Conservation (phyloP, 495 filamentous ascomycete species). For the Xylaria cubensis region DNA sequence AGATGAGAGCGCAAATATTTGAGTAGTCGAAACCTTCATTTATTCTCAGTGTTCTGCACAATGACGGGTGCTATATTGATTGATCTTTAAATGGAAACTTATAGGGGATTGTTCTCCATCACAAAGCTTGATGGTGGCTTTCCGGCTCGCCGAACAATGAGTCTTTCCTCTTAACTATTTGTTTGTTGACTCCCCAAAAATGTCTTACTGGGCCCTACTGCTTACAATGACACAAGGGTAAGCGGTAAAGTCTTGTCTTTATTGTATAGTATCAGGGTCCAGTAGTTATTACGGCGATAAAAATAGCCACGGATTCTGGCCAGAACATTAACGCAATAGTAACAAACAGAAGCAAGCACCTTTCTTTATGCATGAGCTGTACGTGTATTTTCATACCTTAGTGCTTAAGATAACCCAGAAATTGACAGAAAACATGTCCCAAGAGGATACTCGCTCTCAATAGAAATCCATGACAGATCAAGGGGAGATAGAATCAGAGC, state of each 20-base stretch:
- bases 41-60: constrained; percentile 7
- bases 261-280: neutral
- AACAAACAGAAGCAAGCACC: neutral
- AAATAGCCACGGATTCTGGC: neutral
- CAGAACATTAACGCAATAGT: neutral
- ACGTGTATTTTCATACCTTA: neutral
- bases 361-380: neutral
- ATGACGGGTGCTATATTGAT: neutral
- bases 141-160: neutral
- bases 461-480: neutral
- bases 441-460: neutral
- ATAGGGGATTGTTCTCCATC: neutral
- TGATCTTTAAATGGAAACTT: neutral
- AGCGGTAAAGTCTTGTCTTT: neutral
- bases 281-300: neutral
- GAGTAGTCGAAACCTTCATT: neutral
- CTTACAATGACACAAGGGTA: neutral
- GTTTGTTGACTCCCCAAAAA: neutral
- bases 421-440: neutral
- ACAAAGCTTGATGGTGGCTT: neutral
- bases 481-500: neutral
- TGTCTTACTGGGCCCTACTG: too few species aligned
- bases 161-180: neutral
- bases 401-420: neutral
- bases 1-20: too few species aligned